Conservation (phyloP, 1,139 yeast genomes). For the Hyphopichia khmerensis region DNA sequence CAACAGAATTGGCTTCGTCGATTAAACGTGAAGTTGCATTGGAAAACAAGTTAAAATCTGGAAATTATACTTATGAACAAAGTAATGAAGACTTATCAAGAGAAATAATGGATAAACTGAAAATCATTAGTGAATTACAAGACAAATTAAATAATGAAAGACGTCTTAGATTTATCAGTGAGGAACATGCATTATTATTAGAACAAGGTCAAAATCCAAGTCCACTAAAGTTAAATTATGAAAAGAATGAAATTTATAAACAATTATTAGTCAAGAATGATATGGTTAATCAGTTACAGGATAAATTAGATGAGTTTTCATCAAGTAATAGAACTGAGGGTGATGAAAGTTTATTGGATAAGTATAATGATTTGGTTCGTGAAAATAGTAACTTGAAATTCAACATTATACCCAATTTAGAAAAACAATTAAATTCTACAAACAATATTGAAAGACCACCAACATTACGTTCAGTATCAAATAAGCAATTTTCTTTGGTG, state of each 20-base stretch:
- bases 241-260: constrained; percentile 52
- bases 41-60: constrained; percentile 43
- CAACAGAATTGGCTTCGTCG: constrained; percentile 70
- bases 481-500: constrained; percentile 20
- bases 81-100: constrained; percentile 7
- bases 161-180: constrained; percentile 62
- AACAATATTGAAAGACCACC: background rate
- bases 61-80: constrained; percentile 2
- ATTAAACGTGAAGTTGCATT: constrained; percentile 63
- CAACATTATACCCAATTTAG: constrained; percentile 42
- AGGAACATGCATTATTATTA: constrained; percentile 59
- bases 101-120: constrained; percentile 43
- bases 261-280: constrained; percentile 51
- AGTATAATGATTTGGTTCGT: constrained; percentile 37
- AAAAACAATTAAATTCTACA: constrained; percentile 17
- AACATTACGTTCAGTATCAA: background rate
- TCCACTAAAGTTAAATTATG: constrained; percentile 55
- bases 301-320: constrained; percentile 34
- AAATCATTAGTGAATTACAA: constrained; percentile 51
- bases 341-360: constrained; percentile 28
- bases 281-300: constrained; percentile 41
- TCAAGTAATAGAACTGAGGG: constrained; percentile 7
- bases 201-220: constrained; percentile 58
- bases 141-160: constrained; percentile 64
- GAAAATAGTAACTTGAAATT: constrained; percentile 46